Percentiles rank a stretch among this genome's conserved stretches.
phyloP scores from a whole-genome alignment of 2,329 filamentous ascomycete species.

The Stenocarpella maydis region DNA sequence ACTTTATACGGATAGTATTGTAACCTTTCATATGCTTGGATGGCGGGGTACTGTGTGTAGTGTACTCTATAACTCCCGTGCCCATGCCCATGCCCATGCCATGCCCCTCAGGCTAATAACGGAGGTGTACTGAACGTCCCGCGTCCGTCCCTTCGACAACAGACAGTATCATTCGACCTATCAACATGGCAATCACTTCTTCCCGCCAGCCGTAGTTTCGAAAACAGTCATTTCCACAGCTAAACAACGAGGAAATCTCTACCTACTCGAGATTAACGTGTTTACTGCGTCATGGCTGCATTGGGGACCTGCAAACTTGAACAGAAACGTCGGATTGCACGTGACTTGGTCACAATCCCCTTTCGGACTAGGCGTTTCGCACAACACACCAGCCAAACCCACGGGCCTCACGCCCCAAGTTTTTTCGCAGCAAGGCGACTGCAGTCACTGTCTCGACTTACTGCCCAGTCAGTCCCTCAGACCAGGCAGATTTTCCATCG shows the following conservation, averaged over 20 bases:
- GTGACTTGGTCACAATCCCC: slow-evolving; percentile 9
- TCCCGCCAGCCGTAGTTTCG: neutral
- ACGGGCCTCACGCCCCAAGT: slow-evolving; percentile 7
- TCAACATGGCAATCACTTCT: neutral
- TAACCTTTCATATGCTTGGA: slow-evolving; percentile 17
- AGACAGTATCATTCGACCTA: neutral
- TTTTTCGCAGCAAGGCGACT: slow-evolving; percentile 17
- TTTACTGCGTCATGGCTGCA: neutral
- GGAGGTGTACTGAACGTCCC: neutral
- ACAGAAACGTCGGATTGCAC: neutral
- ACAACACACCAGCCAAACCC: slow-evolving; percentile 20
- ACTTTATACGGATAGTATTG: neutral
- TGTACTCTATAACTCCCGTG: neutral
- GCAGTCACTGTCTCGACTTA: slow-evolving; percentile 11
- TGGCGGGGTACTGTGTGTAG: slow-evolving; percentile 24
- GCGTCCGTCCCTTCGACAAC: slow-evolving; percentile 2
- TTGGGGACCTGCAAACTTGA: neutral
- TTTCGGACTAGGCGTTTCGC: slow-evolving; percentile 24
- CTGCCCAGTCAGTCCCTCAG: slow-evolving; percentile 16
- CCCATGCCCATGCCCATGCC: neutral
- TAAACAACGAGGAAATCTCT: neutral
- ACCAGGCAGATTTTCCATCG: slow-evolving; percentile 23
- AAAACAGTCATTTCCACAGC: neutral
- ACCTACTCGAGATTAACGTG: neutral
- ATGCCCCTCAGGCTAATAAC: neutral